These are phyloP conservation scores for Saccharomycopsis sp. DNA, from an alignment of 805 yeast species.

Conservation along the genomic window DNA sequence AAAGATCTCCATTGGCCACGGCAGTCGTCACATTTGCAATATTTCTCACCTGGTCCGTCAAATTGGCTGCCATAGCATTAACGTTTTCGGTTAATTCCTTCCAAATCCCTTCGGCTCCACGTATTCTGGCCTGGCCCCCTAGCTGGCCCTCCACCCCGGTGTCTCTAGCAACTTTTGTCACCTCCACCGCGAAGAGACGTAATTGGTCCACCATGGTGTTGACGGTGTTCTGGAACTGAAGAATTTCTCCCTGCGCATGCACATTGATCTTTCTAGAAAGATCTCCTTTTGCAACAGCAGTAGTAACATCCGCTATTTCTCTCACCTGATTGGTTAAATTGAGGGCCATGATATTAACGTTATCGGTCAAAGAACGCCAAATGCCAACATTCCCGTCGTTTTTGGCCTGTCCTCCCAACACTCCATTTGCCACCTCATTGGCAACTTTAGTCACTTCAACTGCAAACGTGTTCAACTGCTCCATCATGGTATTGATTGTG, in stretches of 20 bases:
- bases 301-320: slow-evolving; percentile 83
- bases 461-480: slow-evolving; percentile 75
- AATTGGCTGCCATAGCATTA: slow-evolving; percentile 83
- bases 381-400: slow-evolving; percentile 81
- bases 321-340: slow-evolving; percentile 30
- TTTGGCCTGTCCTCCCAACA: slow-evolving; percentile 83
- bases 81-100: slow-evolving; percentile 79
- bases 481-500: slow-evolving; percentile 85
- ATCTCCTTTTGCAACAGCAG: slow-evolving; percentile 86
- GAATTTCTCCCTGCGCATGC: slow-evolving; percentile 86
- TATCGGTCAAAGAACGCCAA: slow-evolving; percentile 79
- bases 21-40: slow-evolving; percentile 86
- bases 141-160: slow-evolving; percentile 87
- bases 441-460: slow-evolving; percentile 79
- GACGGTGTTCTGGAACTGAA: slow-evolving; percentile 78
- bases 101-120: slow-evolving; percentile 83
- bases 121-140: slow-evolving; percentile 82
- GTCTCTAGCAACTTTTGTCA: slow-evolving; percentile 79
- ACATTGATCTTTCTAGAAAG: slow-evolving; percentile 77
- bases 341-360: slow-evolving; percentile 66
- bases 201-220: slow-evolving; percentile 86
- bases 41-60: slow-evolving; percentile 82
- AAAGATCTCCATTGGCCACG: slow-evolving; percentile 75
- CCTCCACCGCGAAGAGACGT: slow-evolving; percentile 78
- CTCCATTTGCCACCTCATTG: slow-evolving; percentile 86